A percentile compares a stretch with the other conserved stretches of the same genome.
Evolutionary conservation across 495 filamentous ascomycete species (phyloP).

Genomic region (Xylaria sp.): DNA sequence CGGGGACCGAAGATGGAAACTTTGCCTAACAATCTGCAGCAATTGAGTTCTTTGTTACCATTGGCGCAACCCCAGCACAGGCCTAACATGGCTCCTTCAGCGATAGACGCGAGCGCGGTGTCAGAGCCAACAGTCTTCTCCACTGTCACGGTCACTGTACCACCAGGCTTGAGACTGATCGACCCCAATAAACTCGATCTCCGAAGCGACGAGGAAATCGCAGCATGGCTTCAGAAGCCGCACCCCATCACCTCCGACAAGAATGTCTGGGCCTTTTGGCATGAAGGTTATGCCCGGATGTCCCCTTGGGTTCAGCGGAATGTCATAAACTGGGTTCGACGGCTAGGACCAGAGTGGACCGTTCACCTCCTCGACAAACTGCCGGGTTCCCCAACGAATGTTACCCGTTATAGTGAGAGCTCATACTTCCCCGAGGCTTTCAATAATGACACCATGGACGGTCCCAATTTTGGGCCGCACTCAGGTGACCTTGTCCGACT

Average conservation of each 20-base stretch:
- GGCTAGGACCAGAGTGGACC: conserved; percentile 40
- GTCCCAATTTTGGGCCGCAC: conserved; percentile 43
- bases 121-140: conserved; percentile 19
- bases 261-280: conserved; percentile 56
- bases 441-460: conserved; percentile 45
- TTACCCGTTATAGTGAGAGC: conserved; percentile 37
- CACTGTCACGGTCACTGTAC: conserved; percentile 25
- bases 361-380: conserved; percentile 40
- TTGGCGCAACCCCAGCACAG: not conserved
- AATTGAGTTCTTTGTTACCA: not conserved
- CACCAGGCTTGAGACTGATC: conserved; percentile 34
- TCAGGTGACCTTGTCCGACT: conserved; percentile 47
- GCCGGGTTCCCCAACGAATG: conserved; percentile 35
- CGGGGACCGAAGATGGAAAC: not conserved
- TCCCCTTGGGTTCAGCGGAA: conserved; percentile 46
- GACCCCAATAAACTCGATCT: conserved; percentile 34
- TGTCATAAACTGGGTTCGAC: conserved; percentile 44
- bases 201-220: conserved; percentile 39
- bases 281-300: conserved; percentile 39
- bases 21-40: not conserved
- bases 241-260: conserved; percentile 48
- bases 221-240: conserved; percentile 33
- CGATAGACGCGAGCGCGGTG: conserved; percentile 11
- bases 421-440: conserved; percentile 45
- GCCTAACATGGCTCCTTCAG: conserved; percentile 32